Evolutionary conservation across 129 eudicot genomes (phyloP).

Genomic region (Gnaphalium uliginosum): DNA sequence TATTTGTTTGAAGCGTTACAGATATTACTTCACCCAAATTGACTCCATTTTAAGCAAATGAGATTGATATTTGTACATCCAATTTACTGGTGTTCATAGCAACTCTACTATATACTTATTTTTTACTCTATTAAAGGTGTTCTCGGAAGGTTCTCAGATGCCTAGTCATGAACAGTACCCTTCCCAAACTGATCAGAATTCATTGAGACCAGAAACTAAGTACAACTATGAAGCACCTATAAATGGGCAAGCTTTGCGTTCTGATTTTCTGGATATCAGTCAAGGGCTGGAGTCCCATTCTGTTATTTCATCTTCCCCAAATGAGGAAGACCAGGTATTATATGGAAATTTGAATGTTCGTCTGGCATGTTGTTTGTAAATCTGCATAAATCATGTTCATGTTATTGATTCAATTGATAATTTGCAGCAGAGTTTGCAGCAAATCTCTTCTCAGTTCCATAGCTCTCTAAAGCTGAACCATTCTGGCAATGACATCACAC

Average conservation of each 20-base stretch:
- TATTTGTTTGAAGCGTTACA: neutral
- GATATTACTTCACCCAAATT: neutral
- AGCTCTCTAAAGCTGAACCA: conserved; percentile 57
- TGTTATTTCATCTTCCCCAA: conserved; percentile 40
- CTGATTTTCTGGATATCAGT: conserved; percentile 45
- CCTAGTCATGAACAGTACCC: conserved; percentile 50
- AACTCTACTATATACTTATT: conserved; percentile 16
- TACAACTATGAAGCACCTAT: conserved; percentile 62
- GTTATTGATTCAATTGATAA: conserved; percentile 37
- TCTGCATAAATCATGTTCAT: conserved; percentile 23
- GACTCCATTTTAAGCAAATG: neutral
- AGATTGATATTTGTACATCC: neutral
- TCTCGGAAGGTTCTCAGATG: conserved; percentile 52
- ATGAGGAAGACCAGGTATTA: conserved; percentile 59
- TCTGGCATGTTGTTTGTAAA: neutral
- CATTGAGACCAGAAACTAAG: conserved; percentile 45
- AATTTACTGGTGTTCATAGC: neutral
- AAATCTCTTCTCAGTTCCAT: conserved; percentile 83
- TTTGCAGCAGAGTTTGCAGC: conserved; percentile 62
- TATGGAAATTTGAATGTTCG: neutral
- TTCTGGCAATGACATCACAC: conserved; percentile 41
- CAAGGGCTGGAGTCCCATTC: conserved; percentile 52
- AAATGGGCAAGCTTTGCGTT: conserved; percentile 54
- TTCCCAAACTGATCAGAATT: conserved; percentile 53
- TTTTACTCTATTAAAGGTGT: conserved; percentile 41